Base-by-base conservation (phyloP, 2,329 filamentous ascomycete species). In the Calonectria montana region DNA sequence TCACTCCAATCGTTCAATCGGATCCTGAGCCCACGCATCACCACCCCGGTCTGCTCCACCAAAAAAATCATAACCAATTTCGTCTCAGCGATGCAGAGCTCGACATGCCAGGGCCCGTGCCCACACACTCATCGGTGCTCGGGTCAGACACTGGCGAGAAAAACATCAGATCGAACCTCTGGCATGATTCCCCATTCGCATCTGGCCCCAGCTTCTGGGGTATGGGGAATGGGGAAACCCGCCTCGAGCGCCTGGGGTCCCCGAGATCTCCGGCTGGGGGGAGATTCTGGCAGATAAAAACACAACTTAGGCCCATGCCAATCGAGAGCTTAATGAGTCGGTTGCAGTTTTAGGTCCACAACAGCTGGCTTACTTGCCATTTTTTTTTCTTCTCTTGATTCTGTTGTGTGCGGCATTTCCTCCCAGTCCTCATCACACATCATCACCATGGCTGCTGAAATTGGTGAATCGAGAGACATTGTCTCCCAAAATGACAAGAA, bases 211-310 rank as follows among this genome's bases (percentile, higher is more conserved):
- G 29, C 62, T 55, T 29, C 45, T 43, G 41, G 25, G 59, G 53
- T 66, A 45, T 61, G 67, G 67, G 67, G 70, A 62, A 65, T 70
- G 70, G 70, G 70, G 70, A 69, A 72, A 65, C 23, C 31, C 15
- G 25, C 16, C 12, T 23, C 18, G 45, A 47, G 68, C 9, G 63
- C 31, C 27, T 53, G 68, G 68, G 68, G 62, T 43, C 45, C 63
- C 67, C 67, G 63, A 27, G 35, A 62, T 48, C 63, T 43, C 70
- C 59, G 59, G 61, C 43, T 29, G 47, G 47, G 43, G 48, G 13
- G 27, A 15, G 25, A 35, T 35, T 35, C 15, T 55, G n/a, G 59
- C 35, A 69, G 70, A 65, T 69, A 65, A 72, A 64, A 69, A 50
- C 43, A 27, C 35, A 35, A 41, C 64, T 57, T 16, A 41, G 63